Conservation (phyloP, 805 yeast genomes). For the Candida anglica region DNA sequence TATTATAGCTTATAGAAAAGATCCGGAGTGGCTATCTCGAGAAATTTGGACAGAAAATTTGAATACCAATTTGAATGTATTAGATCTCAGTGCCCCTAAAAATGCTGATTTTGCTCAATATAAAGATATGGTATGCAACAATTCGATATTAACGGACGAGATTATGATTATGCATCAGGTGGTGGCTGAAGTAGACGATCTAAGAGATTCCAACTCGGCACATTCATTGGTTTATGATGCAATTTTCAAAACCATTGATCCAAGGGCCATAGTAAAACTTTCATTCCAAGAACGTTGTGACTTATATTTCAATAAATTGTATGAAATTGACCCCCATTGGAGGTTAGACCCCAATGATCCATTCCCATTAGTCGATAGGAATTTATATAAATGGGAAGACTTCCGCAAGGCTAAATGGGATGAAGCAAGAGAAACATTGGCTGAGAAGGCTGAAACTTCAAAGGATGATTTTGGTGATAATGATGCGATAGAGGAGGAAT, state of each 20-base stretch:
- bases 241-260: too few species aligned
- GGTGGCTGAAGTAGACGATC: too few species aligned
- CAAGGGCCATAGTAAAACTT: too few species aligned
- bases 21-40: too few species aligned
- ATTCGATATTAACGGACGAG: too few species aligned
- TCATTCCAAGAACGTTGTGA: slow-evolving; percentile 15
- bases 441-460: slow-evolving; percentile 9
- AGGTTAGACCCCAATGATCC: slow-evolving; percentile 10
- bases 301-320: slow-evolving; percentile 13
- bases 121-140: too few species aligned
- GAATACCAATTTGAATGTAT: too few species aligned
- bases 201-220: slow-evolving; percentile 13
- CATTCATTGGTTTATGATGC: slow-evolving; percentile 20
- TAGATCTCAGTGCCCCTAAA: too few species aligned
- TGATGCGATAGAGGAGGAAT: slow-evolving; percentile 1
- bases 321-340: slow-evolving; percentile 11
- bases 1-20: too few species aligned
- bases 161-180: too few species aligned
- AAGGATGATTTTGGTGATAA: slow-evolving; percentile 1
- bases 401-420: slow-evolving; percentile 6
- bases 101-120: too few species aligned
- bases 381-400: slow-evolving; percentile 7
- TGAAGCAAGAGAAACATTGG: slow-evolving; percentile 1
- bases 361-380: slow-evolving; percentile 10
- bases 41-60: too few species aligned